Evolutionary conservation across 495 filamentous ascomycete genomes (phyloP), one percentile per base, ranked within the genome.

Genomic region (Alectoria sarmentosa): DNA sequence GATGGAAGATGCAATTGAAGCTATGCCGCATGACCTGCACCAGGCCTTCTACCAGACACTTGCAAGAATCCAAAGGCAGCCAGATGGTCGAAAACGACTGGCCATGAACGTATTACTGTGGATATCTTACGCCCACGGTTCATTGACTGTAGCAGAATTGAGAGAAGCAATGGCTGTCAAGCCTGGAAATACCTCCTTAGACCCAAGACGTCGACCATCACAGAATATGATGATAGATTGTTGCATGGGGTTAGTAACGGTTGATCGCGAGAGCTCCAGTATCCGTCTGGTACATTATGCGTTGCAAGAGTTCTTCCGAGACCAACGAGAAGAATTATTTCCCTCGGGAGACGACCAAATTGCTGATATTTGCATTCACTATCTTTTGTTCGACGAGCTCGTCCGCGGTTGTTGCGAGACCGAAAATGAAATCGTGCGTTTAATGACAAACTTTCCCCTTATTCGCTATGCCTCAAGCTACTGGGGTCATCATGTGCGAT

Each of bases 1-100:
- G 15, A 67, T 67, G 66, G 34, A 49, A 60, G 61, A 67, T 13
- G 49, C 66, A 30, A 41, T 67, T 60, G 56, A 58, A 19, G 15
- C 34, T 38, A 26, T 55, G 30, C 61, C 66, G 11, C 34, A 41
- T 28, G 41, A 54, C 54, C 36, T 67, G 30, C 39, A 67, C 28
- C 41, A 42, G n/a, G 61, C 61, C n/a, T 67, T 64, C 28, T 36
- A 60, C 23, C 36, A 64, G 41, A 67, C 61, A 30, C 26, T 64
- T 17, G 42, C 57, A 32, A 44, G 66, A 11, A 60, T 67, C 21
- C 54, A 61, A 55, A 30, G 42, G 9, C 61, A 64, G 61, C 39
- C 66, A 42, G 44, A 60, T 4, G 42, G 54, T 14, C 66, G 66
- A n/a, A 49, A 34, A 19, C 41, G 44, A 17, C 34, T 67, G 23